phyloP scores from a whole-genome alignment of 441 rosid genomes.

The Hura crepitans region DNA sequence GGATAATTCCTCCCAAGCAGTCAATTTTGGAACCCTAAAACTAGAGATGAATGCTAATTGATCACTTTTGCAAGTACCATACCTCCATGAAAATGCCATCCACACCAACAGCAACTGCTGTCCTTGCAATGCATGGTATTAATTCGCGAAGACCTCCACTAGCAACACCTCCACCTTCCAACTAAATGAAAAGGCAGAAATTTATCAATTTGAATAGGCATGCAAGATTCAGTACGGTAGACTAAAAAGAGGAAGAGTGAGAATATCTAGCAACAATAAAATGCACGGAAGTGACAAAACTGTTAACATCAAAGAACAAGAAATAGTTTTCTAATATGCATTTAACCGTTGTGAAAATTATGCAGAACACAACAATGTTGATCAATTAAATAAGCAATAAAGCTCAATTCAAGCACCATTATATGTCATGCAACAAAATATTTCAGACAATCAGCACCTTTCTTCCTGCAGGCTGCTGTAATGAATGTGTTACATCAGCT shows the following conservation, averaged over 20 bases:
- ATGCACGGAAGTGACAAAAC: not conserved
- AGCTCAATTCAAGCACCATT: constrained; percentile 7
- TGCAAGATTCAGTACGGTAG: not conserved
- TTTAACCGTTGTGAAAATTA: not conserved
- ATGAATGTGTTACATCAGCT: constrained; percentile 88
- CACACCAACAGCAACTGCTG: constrained; percentile 92
- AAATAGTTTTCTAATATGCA: constrained; percentile 3
- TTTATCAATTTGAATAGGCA: constrained; percentile 16
- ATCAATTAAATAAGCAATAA: constrained; percentile 1
- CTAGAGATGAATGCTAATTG: not conserved
- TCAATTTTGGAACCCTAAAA: not conserved
- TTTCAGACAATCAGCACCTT: constrained; percentile 46
- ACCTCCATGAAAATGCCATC: constrained; percentile 99
- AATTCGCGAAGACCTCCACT: constrained; percentile 96
- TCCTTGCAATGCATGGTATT: constrained; percentile 94
- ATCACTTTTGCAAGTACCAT: constrained; percentile 18
- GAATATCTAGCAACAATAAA: not conserved
- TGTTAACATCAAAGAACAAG: not conserved
- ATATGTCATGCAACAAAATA: constrained; percentile 9
- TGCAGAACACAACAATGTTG: not conserved
- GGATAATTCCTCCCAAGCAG: not conserved
- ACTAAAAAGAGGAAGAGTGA: not conserved
- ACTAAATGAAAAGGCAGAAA: constrained; percentile 35
- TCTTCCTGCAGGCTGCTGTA: constrained; percentile 93
- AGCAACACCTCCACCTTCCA: constrained; percentile 97